A percentile compares a stretch with the other conserved stretches of the same genome.
These are phyloP conservation scores for Bisporella sp. DNA, from an alignment of 2,329 filamentous ascomycete genomes.

Conservation along the genomic window DNA sequence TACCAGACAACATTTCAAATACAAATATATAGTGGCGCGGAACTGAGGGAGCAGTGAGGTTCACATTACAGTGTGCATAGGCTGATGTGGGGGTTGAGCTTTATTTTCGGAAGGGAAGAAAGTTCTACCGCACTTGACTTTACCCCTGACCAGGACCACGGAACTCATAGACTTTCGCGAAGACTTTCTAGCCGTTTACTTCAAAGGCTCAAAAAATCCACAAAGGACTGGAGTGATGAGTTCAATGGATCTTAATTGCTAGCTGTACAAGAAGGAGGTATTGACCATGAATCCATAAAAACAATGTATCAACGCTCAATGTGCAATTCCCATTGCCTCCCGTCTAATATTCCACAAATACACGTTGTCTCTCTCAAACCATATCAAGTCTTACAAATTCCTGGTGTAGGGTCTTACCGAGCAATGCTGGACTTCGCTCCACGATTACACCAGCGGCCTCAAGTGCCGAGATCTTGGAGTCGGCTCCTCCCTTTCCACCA, in stretches of 20 bases:
- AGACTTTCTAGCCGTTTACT: too few relatives aligned
- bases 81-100: too few relatives aligned
- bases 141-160: too few relatives aligned
- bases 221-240: too few relatives aligned
- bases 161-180: too few relatives aligned
- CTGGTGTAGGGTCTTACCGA: slow-evolving; percentile 89
- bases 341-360: slow-evolving; percentile 19
- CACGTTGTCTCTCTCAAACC: slow-evolving; percentile 50
- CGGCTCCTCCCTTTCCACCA: slow-evolving; percentile 94
- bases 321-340: slow-evolving; percentile 13
- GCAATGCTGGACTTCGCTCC: slow-evolving; percentile 83
- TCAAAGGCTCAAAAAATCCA: too few relatives aligned
- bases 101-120: too few relatives aligned
- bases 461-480: slow-evolving; percentile 95
- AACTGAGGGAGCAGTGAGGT: too few relatives aligned
- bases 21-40: too few relatives aligned
- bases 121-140: too few relatives aligned
- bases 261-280: slow-evolving; percentile 26
- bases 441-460: slow-evolving; percentile 92
- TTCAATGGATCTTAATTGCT: too few relatives aligned
- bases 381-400: slow-evolving; percentile 96
- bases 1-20: slow-evolving; percentile 78
- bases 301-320: slow-evolving; percentile 25
- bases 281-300: slow-evolving; percentile 22
- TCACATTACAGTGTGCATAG: too few relatives aligned